A percentile compares a stretch with the other conserved stretches of the same genome.
Conservation (phyloP, 345 rosid genomes). For the Eucalyptus globulus region DNA sequence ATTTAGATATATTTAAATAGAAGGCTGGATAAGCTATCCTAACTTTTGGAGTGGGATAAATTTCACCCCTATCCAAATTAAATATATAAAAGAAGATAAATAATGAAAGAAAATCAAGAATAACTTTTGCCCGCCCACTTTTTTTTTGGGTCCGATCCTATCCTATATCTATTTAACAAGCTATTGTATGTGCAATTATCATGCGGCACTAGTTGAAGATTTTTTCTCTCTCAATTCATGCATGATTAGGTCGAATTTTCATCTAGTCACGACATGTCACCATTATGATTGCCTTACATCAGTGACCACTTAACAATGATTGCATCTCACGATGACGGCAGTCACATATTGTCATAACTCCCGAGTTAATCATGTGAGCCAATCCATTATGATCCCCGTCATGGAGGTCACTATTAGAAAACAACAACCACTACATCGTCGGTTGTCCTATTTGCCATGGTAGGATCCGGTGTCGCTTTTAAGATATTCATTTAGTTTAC, state of each 20-base stretch:
- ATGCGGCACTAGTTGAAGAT: not conserved
- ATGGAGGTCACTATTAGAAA: not conserved
- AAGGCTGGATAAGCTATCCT: not conserved
- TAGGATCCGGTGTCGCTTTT: not conserved
- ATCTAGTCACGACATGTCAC: not conserved
- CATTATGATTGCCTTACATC: not conserved
- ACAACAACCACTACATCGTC: not conserved
- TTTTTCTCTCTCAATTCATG: not conserved
- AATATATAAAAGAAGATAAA: not conserved
- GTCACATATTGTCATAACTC: not conserved
- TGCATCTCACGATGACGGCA: rapidly evolving
- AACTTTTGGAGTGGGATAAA: not conserved
- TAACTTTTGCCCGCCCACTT: not conserved
- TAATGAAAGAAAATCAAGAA: not conserved
- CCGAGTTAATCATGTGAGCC: rapidly evolving
- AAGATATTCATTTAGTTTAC: not conserved
- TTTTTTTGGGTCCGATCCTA: not conserved
- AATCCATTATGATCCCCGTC: not conserved
- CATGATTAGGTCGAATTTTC: not conserved
- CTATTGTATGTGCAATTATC: not conserved
- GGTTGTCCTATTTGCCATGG: not conserved
- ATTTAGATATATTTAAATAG: not conserved
- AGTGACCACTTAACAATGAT: not conserved
- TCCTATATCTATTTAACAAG: not conserved
- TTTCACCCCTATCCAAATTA: not conserved